These are phyloP conservation scores for Typha latifolia DNA, from an alignment of 176 grass and related monocot genomes.

Conservation along the genomic window DNA sequence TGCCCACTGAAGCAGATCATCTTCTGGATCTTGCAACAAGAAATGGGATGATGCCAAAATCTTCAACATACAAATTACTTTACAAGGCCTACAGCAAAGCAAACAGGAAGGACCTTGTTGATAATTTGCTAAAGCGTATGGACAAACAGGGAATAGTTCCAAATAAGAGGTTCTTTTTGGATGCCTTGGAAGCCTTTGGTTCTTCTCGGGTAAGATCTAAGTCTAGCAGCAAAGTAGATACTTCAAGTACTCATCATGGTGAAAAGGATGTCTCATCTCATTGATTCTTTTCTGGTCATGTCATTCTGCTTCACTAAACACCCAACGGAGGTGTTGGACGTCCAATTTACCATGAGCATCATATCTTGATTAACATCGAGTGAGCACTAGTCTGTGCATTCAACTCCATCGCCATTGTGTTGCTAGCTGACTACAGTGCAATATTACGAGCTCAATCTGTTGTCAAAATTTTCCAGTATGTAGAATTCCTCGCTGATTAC, in stretches of 20 bases:
- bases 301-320: not conserved
- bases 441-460: too few species aligned
- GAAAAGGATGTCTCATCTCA: conserved; percentile 8
- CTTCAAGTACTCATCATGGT: conserved; percentile 18
- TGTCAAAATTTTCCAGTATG: too few species aligned
- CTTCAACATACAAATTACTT: conserved; percentile 87
- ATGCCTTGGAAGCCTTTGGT: conserved; percentile 68
- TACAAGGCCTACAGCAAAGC: conserved; percentile 74
- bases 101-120: conserved; percentile 53
- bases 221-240: conserved; percentile 23
- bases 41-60: conserved; percentile 40
- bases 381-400: not conserved
- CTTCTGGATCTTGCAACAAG: conserved; percentile 50
- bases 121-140: conserved; percentile 75
- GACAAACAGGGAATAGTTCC: conserved; percentile 68
- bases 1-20: conserved; percentile 63
- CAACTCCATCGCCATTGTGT: too few species aligned
- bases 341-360: not conserved
- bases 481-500: too few species aligned
- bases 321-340: not conserved
- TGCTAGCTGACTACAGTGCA: too few species aligned
- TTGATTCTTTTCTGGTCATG: not conserved
- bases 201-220: conserved; percentile 20
- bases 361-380: not conserved
- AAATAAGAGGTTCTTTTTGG: conserved; percentile 83